These are phyloP conservation scores for Fraxinus baroniana DNA, from an alignment of 305 asterid species.

Conservation along the genomic window DNA sequence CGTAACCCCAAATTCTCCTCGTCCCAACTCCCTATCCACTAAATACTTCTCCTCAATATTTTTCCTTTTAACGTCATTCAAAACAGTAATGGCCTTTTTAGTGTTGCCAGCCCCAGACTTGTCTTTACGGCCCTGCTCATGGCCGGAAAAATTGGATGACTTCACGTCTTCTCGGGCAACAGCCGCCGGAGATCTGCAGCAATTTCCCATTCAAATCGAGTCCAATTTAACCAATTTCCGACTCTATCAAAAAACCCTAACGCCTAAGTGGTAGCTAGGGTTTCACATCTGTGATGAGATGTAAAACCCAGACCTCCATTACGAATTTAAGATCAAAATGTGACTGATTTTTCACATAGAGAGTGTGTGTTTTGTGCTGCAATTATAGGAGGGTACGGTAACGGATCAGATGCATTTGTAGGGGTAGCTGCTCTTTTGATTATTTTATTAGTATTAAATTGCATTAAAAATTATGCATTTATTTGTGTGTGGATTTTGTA, in stretches of 20 bases:
- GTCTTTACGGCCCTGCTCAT: conserved; percentile 59
- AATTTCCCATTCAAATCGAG: conserved; percentile 58
- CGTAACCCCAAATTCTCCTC: conserved; percentile 89
- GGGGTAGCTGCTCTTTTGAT: conserved; percentile 15
- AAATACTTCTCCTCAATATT: conserved; percentile 71
- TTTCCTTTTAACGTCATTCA: conserved; percentile 61
- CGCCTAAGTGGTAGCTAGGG: conserved; percentile 26
- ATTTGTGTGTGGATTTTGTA: background rate
- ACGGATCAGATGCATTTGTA: conserved; percentile 52
- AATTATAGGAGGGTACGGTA: conserved; percentile 37
- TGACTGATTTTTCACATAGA: conserved; percentile 11
- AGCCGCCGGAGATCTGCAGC: conserved; percentile 99
- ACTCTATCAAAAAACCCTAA: conserved; percentile 31
- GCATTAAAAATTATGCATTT: background rate
- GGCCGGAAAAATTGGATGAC: conserved; percentile 67
- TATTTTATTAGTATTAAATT: background rate
- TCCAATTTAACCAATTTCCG: conserved; percentile 7
- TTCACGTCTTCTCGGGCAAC: conserved; percentile 96
- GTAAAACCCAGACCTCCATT: conserved; percentile 33
- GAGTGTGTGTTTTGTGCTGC: conserved; percentile 16
- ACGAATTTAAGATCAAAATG: conserved; percentile 21
- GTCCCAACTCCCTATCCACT: conserved; percentile 77
- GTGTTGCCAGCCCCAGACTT: conserved; percentile 41
- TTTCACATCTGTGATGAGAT: conserved; percentile 30
- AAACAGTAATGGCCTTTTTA: conserved; percentile 55